Base-by-base conservation (phyloP, 352 stramenopile species). In the Phytophthora fragariae region DNA sequence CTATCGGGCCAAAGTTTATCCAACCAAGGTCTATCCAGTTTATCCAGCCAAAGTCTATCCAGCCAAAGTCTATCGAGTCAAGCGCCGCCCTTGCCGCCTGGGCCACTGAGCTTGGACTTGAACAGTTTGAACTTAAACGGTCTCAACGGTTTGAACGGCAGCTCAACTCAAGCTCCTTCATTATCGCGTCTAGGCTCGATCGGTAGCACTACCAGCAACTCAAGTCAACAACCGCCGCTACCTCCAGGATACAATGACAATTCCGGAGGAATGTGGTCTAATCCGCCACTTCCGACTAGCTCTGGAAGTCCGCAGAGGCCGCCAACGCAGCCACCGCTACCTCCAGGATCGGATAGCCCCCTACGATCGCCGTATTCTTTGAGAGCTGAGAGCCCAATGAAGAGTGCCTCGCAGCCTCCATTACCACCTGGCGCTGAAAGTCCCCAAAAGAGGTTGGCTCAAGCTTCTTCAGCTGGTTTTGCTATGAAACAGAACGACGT, bases 141-240 rank as follows among this genome's bases (percentile, higher is more conserved):
- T 39, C 68, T 75, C 52, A 76, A 66, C n/a, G 47, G 63, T 44
- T 44, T 44, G 37, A 64, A 69, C 21, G 68, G 49, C 41, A 65
- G 61, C 17, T 58, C 62, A 24, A 68, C 35, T 12, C 73, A 69
- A 62, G 50, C 53, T 44, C 73, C 69, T 1, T 67, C 73, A 5
- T 77, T 80, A 69, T 73, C 69, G 56, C 73, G 68, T 19, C 62
- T 79, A 61, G 72, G 72, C 31, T 77, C 63, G 8, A 80, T 80
- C 52, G 72, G 72, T 35, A 79, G 72, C 58, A 72, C 62, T 15
- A 73, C 35, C 41, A 74, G 64, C 59, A 76, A 61, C 58, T 66
- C 56, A 37, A 77, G 73, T 69, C 73, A 68, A 29, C 44, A 68
- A 15, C 59, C 73, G 41, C 64, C 73, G 8, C 50, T 80, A 10